Evolutionary conservation across 1,284 basidiomycete species (phyloP).

Genomic region (Coriolopsis trogii): DNA sequence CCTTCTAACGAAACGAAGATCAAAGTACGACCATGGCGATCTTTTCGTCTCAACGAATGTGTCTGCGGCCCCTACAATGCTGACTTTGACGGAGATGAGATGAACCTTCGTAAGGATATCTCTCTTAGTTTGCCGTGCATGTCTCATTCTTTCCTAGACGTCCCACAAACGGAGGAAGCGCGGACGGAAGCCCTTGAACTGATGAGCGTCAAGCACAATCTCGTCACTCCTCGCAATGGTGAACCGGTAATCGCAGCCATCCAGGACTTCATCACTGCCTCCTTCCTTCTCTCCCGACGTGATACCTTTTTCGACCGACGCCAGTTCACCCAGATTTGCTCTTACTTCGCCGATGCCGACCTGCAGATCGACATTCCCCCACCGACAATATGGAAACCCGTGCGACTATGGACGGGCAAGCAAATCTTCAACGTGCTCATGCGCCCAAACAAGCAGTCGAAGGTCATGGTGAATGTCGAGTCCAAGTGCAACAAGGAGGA

Average conservation of each 20-base stretch:
- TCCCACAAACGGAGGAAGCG: slow-evolving; percentile 99
- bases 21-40: slow-evolving; percentile 96
- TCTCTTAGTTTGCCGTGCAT: background rate
- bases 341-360: slow-evolving; percentile 91
- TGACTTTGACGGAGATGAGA: slow-evolving; percentile 99
- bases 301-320: slow-evolving; percentile 94
- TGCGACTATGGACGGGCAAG: slow-evolving; percentile 96
- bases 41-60: slow-evolving; percentile 98
- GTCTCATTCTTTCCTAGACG: slow-evolving; percentile 56
- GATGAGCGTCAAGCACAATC: slow-evolving; percentile 97
- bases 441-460: slow-evolving; percentile 87
- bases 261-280: slow-evolving; percentile 98
- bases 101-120: slow-evolving; percentile 88
- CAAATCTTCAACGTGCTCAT: slow-evolving; percentile 98
- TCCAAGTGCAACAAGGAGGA: slow-evolving; percentile 94
- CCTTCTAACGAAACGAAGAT: slow-evolving; percentile 43
- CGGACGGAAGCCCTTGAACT: slow-evolving; percentile 96
- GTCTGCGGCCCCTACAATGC: slow-evolving; percentile 99
- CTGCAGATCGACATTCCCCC: slow-evolving; percentile 95
- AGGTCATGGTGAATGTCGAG: slow-evolving; percentile 94
- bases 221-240: slow-evolving; percentile 96
- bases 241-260: slow-evolving; percentile 99
- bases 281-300: slow-evolving; percentile 91
- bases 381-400: slow-evolving; percentile 93
- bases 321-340: slow-evolving; percentile 96